These are phyloP conservation scores for Begonia loranthoides DNA, from an alignment of 306 rosid species.

Conservation along the genomic window DNA sequence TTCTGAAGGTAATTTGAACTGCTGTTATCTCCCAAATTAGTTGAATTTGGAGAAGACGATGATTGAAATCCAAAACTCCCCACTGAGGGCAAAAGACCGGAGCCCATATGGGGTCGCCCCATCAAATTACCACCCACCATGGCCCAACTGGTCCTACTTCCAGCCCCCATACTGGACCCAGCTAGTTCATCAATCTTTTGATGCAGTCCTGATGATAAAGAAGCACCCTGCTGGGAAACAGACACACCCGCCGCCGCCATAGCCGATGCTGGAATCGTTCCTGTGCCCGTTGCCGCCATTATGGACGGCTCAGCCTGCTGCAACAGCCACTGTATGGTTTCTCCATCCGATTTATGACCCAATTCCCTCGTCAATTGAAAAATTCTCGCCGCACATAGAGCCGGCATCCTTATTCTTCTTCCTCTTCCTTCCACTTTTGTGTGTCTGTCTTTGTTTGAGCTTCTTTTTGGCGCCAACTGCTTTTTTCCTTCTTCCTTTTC, in stretches of 20 bases:
- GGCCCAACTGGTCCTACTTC: constrained; percentile 67
- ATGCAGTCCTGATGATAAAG: constrained; percentile 58
- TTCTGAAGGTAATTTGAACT: constrained; percentile 66
- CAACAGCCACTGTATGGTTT: constrained; percentile 90
- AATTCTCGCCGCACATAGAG: constrained; percentile 84
- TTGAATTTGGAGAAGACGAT: constrained; percentile 38
- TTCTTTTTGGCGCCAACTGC: constrained; percentile 77
- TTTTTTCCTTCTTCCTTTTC: constrained; percentile 51
- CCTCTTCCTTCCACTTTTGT: constrained; percentile 96
- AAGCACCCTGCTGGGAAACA: constrained; percentile 47
- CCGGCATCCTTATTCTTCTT: constrained; percentile 95
- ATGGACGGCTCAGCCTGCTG: constrained; percentile 95
- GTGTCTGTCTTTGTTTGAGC: constrained; percentile 91
- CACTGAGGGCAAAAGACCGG: constrained; percentile 64
- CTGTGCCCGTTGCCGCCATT: constrained; percentile 76
- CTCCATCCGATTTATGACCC: constrained; percentile 98
- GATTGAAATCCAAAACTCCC: constrained; percentile 66
- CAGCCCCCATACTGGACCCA: constrained; percentile 9
- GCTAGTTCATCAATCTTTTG: constrained; percentile 51
- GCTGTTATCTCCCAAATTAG: constrained; percentile 34
- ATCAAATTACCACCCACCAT: constrained; percentile 49
- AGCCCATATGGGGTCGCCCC: constrained; percentile 71
- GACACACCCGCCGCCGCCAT: constrained; percentile 58
- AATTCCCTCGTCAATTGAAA: constrained; percentile 87
- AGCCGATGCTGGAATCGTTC: constrained; percentile 92